Conservation (phyloP, 148 eudicot species). For the Polygonum maritimum region DNA sequence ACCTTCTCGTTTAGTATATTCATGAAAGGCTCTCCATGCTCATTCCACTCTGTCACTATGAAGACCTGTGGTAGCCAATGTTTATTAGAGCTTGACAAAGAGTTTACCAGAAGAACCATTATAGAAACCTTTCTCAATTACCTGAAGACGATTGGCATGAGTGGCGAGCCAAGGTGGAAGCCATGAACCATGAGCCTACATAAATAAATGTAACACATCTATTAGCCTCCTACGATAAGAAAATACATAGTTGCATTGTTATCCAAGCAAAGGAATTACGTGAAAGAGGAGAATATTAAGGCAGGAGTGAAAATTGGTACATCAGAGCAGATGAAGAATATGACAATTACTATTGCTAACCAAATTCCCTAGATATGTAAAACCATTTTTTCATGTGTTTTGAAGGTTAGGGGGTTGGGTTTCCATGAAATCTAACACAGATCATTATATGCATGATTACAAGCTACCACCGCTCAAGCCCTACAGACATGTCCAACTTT, state of each 20-base stretch:
- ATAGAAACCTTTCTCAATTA: conserved; percentile 15
- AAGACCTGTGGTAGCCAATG: conserved; percentile 35
- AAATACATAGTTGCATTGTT: neutral
- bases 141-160: conserved; percentile 41
- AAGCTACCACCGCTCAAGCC: neutral
- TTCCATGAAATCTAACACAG: neutral
- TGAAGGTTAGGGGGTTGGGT: neutral
- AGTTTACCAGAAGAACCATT: neutral
- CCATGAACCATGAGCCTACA: conserved; percentile 87
- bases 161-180: conserved; percentile 88
- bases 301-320: neutral
- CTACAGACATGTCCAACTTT: neutral
- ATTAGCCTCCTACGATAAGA: conserved; percentile 13
- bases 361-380: neutral
- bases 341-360: neutral
- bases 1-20: conserved; percentile 53
- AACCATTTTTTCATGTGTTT: neutral
- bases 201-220: conserved; percentile 2
- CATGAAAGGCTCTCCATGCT: conserved; percentile 64
- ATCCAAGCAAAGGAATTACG: neutral
- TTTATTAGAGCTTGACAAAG: conserved; percentile 3
- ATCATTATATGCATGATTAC: neutral
- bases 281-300: neutral
- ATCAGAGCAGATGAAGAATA: neutral
- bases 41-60: conserved; percentile 59